These are phyloP conservation scores for Nemania diffusa DNA, from an alignment of 2,329 filamentous ascomycete genomes.

Conservation along the genomic window DNA sequence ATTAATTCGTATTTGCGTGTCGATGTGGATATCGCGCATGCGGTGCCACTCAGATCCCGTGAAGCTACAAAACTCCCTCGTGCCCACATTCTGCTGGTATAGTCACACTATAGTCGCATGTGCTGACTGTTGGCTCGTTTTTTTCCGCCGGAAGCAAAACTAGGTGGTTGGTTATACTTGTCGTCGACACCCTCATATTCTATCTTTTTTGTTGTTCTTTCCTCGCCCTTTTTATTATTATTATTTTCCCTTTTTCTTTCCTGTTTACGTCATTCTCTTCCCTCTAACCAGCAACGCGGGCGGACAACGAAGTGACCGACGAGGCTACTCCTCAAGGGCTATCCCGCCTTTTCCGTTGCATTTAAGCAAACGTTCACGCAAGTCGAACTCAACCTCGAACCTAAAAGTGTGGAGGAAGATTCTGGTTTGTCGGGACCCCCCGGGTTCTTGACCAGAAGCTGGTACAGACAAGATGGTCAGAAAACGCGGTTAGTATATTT, in stretches of 20 bases:
- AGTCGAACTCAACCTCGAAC: conserved; percentile 21
- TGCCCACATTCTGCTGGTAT: conserved; percentile 39
- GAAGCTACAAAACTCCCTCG: conserved; percentile 48
- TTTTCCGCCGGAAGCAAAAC: conserved; percentile 19
- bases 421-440: conserved; percentile 30
- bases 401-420: conserved; percentile 12
- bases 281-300: conserved; percentile 3
- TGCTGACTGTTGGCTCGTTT: conserved; percentile 22
- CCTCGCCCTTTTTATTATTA: conserved; percentile 3
- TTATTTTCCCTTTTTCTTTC: conserved; percentile 14
- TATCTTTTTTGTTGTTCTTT: conserved; percentile 1
- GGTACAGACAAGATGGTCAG: conserved; percentile 58
- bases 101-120: conserved; percentile 27
- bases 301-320: conserved; percentile 23
- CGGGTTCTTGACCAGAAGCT: conserved; percentile 22
- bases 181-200: conserved; percentile 11
- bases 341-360: conserved; percentile 6
- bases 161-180: conserved; percentile 30
- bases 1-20: conserved; percentile 48
- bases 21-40: conserved; percentile 37
- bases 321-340: conserved; percentile 10
- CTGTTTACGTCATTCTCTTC: conserved; percentile 21
- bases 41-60: conserved; percentile 35
- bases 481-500: conserved; percentile 62
- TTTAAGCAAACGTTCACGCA: conserved; percentile 17